Evolutionary conservation across 148 eudicot genomes (phyloP), one percentile per base, ranked within the genome.

Genomic region (Agrostemma githago): DNA sequence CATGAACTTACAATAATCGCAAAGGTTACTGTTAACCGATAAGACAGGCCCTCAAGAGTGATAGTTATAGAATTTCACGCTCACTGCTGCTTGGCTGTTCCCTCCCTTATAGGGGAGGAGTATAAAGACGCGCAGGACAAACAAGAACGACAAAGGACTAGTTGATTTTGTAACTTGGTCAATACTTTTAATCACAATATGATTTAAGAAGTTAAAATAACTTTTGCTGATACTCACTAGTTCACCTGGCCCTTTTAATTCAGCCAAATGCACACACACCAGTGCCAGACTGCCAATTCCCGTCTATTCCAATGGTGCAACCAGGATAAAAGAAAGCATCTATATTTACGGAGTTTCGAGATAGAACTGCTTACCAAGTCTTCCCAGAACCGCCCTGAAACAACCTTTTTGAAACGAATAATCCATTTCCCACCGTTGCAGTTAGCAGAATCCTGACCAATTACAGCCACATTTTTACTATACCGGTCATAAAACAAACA

Each of bases 351-450:
- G 11, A 58, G 15, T 34, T 21, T 16, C 11, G 42, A 69, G 37
- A 70, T 26, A 42, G 39, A 58, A 78, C 2, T 41, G 75, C 86
- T 79, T 72, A 95, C 98, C 92, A 95, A 81, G 80, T 95, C 98
- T 84, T 95, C 98, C 98, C 98, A 95, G 68, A 88, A 95, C 69
- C 98, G 92, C 72, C 98, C 92, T 64, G 98, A 90, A 40, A 95
- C 93, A 66, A 87, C 88, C 81, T 92, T 92, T 67, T 95, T 92
- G 75, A 95, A 92, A 74, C 98, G 87, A 76, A 95, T 88, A 66
- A 95, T 92, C 98, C 98, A 95, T 85, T 95, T 95, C 42, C 98
- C 98, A 73, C 98, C 98, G 81, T 85, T 90, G 86, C 97, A 90
- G 70, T 95, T 95, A 53, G 96, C 97, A 79, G 93, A 87, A 86